Base-by-base conservation (phyloP, 2,329 filamentous ascomycete species). In the Talaromyces funiculosus region DNA sequence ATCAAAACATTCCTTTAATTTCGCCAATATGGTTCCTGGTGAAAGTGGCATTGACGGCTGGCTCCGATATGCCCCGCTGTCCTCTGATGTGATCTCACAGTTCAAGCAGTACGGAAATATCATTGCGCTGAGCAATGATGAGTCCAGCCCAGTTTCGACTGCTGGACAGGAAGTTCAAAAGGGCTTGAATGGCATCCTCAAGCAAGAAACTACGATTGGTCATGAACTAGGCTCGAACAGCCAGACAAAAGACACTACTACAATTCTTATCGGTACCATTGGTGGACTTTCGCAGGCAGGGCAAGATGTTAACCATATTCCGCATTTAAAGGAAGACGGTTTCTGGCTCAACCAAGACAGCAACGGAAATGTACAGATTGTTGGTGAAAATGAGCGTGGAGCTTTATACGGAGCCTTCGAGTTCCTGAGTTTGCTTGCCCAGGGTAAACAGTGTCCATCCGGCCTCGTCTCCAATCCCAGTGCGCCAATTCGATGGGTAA, bases 401-500 rank as follows among this genome's bases (percentile, higher is more conserved):
- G 84, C 85, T 4, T 78, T 90, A 1, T 90, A 90, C 65, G 87
- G 87, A 6, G 79, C 86, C 4, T 90, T 88, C 66, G 82, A 88
- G 63, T 90, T 88, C 64, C 78, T 90, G 9, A 86, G 84, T 1
- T 79, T 82, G 70, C 75, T 90, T n/a, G 84, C 81, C 0, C 85
- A 86, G 68, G 82, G 80, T 24, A 81, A 86, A 49, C 75, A 84
- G 61, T 77, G 78, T 0, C 65, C 76, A 1, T 76, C 80, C 0
- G 69, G 79, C 4, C 79, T 80, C 51, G 73, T 79, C 2, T 80
- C 79, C 8, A 87, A 82, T 64, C 86, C 86, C 0, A 78, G 80
- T 60, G 84, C 82, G 0, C 82, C 82, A 0, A 82, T 90, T 43
- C 80, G 87, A 64, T 90, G 87, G 87, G 81, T 84, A 0, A 90